Conservation (phyloP, 192 early-diverging fungal genomes). For the Coemansia sp. region DNA sequence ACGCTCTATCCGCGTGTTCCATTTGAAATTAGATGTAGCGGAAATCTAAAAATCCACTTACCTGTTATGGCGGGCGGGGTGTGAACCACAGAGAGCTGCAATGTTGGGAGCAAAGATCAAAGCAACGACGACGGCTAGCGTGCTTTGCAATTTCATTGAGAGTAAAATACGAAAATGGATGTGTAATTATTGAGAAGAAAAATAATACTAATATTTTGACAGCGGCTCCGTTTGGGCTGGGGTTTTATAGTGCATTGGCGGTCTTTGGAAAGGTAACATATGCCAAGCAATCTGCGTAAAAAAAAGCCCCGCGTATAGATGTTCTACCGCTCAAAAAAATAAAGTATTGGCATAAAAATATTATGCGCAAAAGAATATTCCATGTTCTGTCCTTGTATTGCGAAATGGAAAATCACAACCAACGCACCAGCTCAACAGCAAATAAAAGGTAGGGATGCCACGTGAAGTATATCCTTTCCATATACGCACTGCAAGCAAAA, state of each 20-base stretch:
- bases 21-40: background rate
- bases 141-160: background rate
- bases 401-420: background rate
- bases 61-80: background rate
- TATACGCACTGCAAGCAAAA: background rate
- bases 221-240: background rate
- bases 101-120: background rate
- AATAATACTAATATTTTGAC: no score
- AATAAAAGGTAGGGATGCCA: no score
- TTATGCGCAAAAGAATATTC: constrained; percentile 2
- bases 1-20: background rate
- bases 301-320: no score
- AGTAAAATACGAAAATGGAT: background rate
- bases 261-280: no score
- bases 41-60: background rate
- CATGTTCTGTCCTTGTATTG: background rate
- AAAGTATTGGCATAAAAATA: background rate
- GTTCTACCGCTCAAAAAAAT: no score
- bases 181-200: background rate
- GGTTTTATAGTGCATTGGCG: background rate
- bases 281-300: no score
- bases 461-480: no score
- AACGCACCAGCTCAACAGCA: background rate
- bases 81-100: background rate
- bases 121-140: background rate